These are phyloP conservation scores for Chrysoporthe cubensis DNA, from an alignment of 2,329 filamentous ascomycete genomes.

Conservation along the genomic window DNA sequence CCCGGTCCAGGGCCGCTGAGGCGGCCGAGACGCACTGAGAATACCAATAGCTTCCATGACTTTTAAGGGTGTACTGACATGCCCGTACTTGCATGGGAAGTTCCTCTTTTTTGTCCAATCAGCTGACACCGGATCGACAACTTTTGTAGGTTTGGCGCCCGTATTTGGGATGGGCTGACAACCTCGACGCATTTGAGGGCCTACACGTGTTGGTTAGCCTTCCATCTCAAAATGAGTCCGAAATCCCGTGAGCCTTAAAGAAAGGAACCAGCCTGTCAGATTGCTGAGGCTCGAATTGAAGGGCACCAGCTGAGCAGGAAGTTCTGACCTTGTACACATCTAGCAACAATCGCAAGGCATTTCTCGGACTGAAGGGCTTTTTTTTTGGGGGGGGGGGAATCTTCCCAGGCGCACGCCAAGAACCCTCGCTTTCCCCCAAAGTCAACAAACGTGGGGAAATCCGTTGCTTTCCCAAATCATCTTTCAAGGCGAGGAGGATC, in stretches of 20 bases:
- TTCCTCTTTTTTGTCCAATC: background rate
- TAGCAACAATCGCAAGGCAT: background rate
- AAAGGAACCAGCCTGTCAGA: background rate
- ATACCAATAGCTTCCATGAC: background rate
- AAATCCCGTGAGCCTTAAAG: background rate
- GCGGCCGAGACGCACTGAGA: constrained; percentile 1
- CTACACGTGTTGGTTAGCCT: background rate
- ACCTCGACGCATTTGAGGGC: background rate
- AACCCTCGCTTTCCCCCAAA: background rate
- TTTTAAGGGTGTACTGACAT: background rate
- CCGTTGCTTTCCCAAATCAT: background rate
- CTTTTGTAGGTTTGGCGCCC: background rate
- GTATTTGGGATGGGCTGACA: background rate
- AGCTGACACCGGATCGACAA: background rate
- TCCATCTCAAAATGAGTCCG: background rate
- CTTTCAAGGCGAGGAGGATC: background rate
- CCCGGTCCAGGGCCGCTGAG: background rate
- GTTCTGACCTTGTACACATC: background rate
- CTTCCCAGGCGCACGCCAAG: background rate
- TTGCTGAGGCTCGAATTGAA: background rate
- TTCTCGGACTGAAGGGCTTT: background rate
- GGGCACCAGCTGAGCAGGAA: background rate
- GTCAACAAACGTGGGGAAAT: background rate
- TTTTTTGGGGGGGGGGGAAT: background rate
- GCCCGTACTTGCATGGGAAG: background rate